Evolutionary conservation across 768 basidiomycete genomes (phyloP).

Genomic region (Russula griseocarnosa): DNA sequence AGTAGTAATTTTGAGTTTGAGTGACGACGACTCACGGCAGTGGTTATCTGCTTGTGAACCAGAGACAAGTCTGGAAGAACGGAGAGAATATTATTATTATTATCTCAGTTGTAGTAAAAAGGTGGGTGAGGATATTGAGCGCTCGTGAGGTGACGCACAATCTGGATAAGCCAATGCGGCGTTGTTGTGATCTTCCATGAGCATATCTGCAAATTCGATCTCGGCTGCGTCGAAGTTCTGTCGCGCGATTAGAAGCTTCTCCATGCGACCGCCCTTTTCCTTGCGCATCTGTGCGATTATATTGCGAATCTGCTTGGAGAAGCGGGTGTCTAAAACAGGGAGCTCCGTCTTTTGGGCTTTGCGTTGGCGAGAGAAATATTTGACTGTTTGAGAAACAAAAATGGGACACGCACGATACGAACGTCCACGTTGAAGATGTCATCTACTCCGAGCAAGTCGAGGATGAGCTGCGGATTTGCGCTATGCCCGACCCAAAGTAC

Average conservation of each 20-base stretch:
- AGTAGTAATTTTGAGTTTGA: neutral
- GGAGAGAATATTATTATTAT: neutral
- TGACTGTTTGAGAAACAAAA: neutral
- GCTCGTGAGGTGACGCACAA: constrained; percentile 49
- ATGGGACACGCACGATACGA: constrained; percentile 54
- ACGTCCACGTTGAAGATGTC: constrained; percentile 67
- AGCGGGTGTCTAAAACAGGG: constrained; percentile 62
- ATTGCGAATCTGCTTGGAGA: constrained; percentile 84
- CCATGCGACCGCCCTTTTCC: constrained; percentile 48
- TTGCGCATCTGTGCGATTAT: constrained; percentile 66
- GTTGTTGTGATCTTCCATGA: constrained; percentile 96
- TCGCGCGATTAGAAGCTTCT: constrained; percentile 71
- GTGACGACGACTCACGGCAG: constrained; percentile 21
- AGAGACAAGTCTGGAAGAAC: constrained; percentile 23
- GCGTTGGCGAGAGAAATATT: neutral
- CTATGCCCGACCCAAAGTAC: constrained; percentile 89
- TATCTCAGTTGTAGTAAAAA: neutral
- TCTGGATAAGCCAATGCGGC: constrained; percentile 90
- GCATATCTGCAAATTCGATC: constrained; percentile 95
- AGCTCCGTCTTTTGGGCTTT: constrained; percentile 52
- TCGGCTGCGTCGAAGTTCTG: constrained; percentile 92
- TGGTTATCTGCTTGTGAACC: constrained; percentile 27
- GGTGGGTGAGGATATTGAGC: neutral
- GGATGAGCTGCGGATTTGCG: constrained; percentile 74
- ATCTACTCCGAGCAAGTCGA: constrained; percentile 81